Evolutionary conservation across 768 basidiomycete species (phyloP), one percentile per base, ranked within the genome.

Genomic region (Lactarius trivialis): DNA sequence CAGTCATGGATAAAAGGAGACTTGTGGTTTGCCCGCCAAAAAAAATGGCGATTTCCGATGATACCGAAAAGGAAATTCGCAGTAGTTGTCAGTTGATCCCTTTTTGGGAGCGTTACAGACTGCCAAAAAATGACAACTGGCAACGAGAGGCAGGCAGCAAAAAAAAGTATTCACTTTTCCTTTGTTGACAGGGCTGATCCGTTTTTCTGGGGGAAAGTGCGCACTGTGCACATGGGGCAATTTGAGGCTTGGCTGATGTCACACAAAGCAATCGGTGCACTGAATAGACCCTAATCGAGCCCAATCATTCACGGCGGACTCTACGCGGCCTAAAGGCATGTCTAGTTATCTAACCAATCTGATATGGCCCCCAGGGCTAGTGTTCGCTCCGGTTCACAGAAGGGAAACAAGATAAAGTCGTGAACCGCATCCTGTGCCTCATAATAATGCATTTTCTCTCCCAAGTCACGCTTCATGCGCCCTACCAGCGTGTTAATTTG

Each of bases 381-480:
- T 7, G 68, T 65, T 17, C 69, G 60, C 67, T 73, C 72, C 14
- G 71, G 71, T 55, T 71, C 72, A 49, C 54, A 60, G 56, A 64
- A 67, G 2, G 53, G 48, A 21, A 72, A 63, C 9, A 61, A 41
- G 8, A 71, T 45, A 45, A 69, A 70, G 51, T 72, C 71, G 58
- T 74, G 73, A 61, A 74, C 58, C 17, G 66, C 71, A 56, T 72
- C 73, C 64, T 63, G 55, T 21, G 58, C 61, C 69, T 73, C 69
- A 70, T 69, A 66, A 67, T 73, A 73, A 34, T 41, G 60, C 49
- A 70, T 58, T 54, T 69, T 65, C 60, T 68, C 61, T 48, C 72
- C 75, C 66, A 77, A 64, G 61, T 77, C 76, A 67, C 66, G 60
- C 64, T 45, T 60, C 70, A 72, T 73, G 56, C 62, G 56, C 48